Evolutionary conservation across 495 filamentous ascomycete genomes (phyloP), one percentile per base, ranked within the genome.

Genomic region (Penicillium arizonense): DNA sequence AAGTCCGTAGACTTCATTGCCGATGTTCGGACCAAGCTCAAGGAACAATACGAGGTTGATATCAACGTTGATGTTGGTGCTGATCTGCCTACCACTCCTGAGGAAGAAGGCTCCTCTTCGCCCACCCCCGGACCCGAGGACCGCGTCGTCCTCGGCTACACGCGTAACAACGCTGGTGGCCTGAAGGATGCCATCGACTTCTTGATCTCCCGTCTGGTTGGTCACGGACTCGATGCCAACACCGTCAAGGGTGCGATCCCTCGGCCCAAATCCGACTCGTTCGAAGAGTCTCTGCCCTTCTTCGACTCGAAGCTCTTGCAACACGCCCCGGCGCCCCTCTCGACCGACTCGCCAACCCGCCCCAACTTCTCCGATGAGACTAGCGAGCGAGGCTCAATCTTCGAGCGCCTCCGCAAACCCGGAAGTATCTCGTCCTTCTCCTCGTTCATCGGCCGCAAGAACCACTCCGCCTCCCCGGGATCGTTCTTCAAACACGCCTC

Each of bases 181-280:
- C 81, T 99, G 13, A 91, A 91, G 61, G 95, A 97, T 74, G 94
- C 93, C 48, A 92, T 97, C 57, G 95, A 99, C 62, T 96, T 93
- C 70, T 76, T 97, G 52, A 89, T 90, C 48, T 84, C 84, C 37
- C 85, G 88, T 50, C 81, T 97, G 46, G 86, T 92, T 20, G 82
- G 87, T 2, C 86, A 89, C 37, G 88, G 89, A n/a, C 81, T 96
- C 32, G 89, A 96, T 56, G 85, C 87, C 3, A 89, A 82, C 39
- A 84, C 89, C 20, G 85, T 99, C 58, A 96, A 94, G 69, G 94
- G 95, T 44, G 86, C 90, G 12, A 93, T 97, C 55, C 91, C 93
- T 0, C 87, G 93, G 40, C 95, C 94, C 44, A 97, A 97, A 76
- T 97, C 94, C 4, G 94, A 99, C 71, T 96, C 94, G 1, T 99